Evolutionary conservation across 2,329 filamentous ascomycete species (phyloP).

Genomic region (Apiospora malaysiana): DNA sequence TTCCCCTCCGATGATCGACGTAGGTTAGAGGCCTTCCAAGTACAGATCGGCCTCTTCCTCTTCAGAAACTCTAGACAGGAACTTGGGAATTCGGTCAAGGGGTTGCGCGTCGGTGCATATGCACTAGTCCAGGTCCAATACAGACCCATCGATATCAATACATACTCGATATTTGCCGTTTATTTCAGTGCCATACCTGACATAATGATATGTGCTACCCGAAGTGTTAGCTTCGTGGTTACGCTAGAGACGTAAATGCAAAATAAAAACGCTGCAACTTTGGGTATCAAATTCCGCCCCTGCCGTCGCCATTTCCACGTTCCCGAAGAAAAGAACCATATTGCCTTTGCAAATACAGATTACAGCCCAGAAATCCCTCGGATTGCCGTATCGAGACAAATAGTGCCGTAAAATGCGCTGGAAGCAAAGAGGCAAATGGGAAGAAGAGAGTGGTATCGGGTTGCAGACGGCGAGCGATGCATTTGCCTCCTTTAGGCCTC

Average conservation of each 20-base stretch:
- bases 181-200: neutral
- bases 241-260: neutral
- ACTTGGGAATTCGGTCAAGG: neutral
- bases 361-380: neutral
- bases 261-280: neutral
- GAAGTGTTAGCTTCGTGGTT: neutral
- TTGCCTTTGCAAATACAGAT: neutral
- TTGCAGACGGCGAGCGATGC: neutral
- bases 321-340: neutral
- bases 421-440: neutral
- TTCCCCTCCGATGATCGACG: neutral
- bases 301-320: neutral
- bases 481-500: neutral
- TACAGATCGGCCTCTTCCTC: neutral
- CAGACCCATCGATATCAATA: neutral
- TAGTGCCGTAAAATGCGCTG: neutral
- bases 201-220: neutral
- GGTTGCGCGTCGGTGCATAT: neutral
- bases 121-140: neutral
- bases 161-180: neutral
- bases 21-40: neutral
- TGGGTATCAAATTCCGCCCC: conserved; percentile 11
- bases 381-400: neutral
- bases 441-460: neutral
- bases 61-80: neutral